phyloP scores from a whole-genome alignment of 2,329 filamentous ascomycete genomes.

The Zopfia rhizophila region DNA sequence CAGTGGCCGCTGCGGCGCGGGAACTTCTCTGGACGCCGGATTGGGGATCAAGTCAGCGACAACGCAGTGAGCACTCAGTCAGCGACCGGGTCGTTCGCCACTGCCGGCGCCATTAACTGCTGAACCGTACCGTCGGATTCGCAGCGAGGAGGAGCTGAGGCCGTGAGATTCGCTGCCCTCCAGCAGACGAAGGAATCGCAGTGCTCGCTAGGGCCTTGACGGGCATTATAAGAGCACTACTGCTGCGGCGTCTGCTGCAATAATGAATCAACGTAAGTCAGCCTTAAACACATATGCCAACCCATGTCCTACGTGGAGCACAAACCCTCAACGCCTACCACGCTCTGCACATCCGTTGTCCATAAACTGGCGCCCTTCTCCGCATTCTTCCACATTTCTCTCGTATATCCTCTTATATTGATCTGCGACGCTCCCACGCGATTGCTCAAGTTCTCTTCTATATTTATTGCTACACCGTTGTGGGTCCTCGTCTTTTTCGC shows the following conservation, averaged over 20 bases:
- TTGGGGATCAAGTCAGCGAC: slow-evolving; percentile 21
- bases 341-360: slow-evolving; percentile 37
- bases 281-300: slow-evolving; percentile 36
- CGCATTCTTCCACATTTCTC: slow-evolving; percentile 51
- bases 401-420: slow-evolving; percentile 41
- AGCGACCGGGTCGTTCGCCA: slow-evolving; percentile 37
- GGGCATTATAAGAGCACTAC: slow-evolving; percentile 33
- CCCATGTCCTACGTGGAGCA: slow-evolving; percentile 36
- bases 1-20: slow-evolving; percentile 6
- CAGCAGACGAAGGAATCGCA: slow-evolving; percentile 26
- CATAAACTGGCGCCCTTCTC: slow-evolving; percentile 48
- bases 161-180: slow-evolving; percentile 36
- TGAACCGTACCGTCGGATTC: slow-evolving; percentile 38
- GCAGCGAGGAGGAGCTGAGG: slow-evolving; percentile 33
- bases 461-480: slow-evolving; percentile 44
- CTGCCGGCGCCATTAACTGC: slow-evolving; percentile 38
- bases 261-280: slow-evolving; percentile 54
- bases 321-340: slow-evolving; percentile 35
- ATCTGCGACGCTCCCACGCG: slow-evolving; percentile 37
- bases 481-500: slow-evolving; percentile 34
- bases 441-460: slow-evolving; percentile 28
- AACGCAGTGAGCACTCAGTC: slow-evolving; percentile 22
- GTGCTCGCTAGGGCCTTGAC: slow-evolving; percentile 26
- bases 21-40: too few species aligned
- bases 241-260: slow-evolving; percentile 32